Percentiles rank a stretch among this genome's conserved stretches.
Evolutionary conservation across 1,284 basidiomycete genomes (phyloP).

Genomic region (Puccinia hordei): DNA sequence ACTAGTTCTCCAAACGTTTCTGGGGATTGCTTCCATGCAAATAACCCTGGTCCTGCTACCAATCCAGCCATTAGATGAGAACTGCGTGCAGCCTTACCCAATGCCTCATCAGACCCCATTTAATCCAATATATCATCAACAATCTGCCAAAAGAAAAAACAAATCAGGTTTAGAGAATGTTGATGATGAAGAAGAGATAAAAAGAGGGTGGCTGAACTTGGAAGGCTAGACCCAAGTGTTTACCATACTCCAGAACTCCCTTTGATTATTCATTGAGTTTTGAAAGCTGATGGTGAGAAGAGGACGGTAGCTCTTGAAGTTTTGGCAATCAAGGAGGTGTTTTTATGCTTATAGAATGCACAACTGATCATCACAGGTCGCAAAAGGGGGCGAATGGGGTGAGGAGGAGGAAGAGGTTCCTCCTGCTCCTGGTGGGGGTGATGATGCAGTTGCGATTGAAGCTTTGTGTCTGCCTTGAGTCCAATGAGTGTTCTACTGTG

Average conservation of each 20-base stretch:
- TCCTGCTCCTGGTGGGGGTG: background rate
- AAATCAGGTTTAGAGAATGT: background rate
- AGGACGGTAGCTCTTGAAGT: constrained; percentile 83
- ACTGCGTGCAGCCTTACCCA: constrained; percentile 79
- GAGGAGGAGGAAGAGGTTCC: constrained; percentile 56
- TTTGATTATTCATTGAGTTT: constrained; percentile 77
- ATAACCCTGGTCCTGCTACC: constrained; percentile 89
- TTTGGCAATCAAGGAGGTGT: constrained; percentile 93
- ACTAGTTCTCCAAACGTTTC: constrained; percentile 76
- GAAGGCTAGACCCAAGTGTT: constrained; percentile 88
- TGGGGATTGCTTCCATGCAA: constrained; percentile 87
- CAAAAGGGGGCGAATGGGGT: constrained; percentile 56
- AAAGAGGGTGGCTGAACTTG: constrained; percentile 67
- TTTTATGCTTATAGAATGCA: constrained; percentile 86
- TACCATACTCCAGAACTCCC: constrained; percentile 87
- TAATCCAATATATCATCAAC: constrained; percentile 91
- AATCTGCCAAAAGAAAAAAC: constrained; percentile 67
- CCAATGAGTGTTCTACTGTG: no score
- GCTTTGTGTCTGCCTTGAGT: no score
- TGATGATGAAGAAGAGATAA: background rate
- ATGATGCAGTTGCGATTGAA: no score
- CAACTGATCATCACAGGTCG: constrained; percentile 61
- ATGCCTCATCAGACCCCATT: constrained; percentile 64
- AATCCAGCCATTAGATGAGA: constrained; percentile 84
- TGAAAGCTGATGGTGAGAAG: constrained; percentile 59